Evolutionary conservation across 495 filamentous ascomycete genomes (phyloP).

Genomic region (Hypomontagnella monticulosa): DNA sequence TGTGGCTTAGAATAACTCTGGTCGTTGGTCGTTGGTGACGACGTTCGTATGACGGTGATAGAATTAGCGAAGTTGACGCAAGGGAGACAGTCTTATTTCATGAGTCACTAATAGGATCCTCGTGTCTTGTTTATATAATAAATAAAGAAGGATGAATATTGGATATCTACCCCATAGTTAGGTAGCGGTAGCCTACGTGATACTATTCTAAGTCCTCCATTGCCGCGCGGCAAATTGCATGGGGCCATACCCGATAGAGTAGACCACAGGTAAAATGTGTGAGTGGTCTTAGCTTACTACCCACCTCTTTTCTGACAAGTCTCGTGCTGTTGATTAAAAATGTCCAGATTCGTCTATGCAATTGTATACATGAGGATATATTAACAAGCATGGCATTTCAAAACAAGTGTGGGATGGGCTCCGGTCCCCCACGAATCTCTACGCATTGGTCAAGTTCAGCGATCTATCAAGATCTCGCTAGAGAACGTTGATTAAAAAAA

Average conservation of each 20-base stretch:
- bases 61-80: background rate
- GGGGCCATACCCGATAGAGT: constrained; percentile 21
- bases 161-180: background rate
- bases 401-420: constrained; percentile 10
- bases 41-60: background rate
- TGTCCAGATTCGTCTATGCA: background rate
- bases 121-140: constrained; percentile 11
- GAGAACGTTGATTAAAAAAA: constrained; percentile 13
- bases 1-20: constrained; percentile 2
- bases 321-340: no score
- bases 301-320: no score
- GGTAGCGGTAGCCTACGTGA: constrained; percentile 3
- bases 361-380: constrained; percentile 4
- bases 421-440: background rate
- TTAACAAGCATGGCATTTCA: constrained; percentile 4
- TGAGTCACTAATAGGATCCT: constrained; percentile 9
- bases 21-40: background rate
- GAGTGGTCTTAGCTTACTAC: background rate
- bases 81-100: background rate
- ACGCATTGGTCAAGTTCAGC: background rate
- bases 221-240: constrained; percentile 41
- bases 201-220: constrained; percentile 21
- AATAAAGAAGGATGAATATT: background rate
- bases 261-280: constrained; percentile 6
- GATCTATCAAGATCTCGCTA: constrained; percentile 11